A percentile compares a stretch with the other conserved stretches of the same genome.
These are phyloP conservation scores for Tilletiaria anomala DNA, from an alignment of 1,284 basidiomycete species.

Conservation along the genomic window DNA sequence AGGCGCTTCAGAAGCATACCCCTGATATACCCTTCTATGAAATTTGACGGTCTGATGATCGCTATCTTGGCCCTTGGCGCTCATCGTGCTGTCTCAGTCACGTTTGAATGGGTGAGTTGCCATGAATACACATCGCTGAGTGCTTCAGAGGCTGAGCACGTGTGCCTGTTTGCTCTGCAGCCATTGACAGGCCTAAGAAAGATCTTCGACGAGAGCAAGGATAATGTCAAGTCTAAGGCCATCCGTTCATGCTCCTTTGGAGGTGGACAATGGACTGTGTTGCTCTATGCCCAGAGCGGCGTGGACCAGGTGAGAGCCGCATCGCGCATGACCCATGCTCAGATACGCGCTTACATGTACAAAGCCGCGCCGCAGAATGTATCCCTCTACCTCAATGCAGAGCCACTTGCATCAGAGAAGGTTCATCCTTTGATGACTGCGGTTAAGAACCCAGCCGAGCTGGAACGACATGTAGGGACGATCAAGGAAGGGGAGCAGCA, in stretches of 20 bases:
- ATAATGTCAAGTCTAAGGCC: constrained; percentile 40
- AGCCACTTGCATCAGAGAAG: constrained; percentile 19
- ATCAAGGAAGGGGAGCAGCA: too few species aligned
- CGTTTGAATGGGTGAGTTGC: background rate
- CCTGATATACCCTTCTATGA: too few species aligned
- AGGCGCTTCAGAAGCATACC: too few species aligned
- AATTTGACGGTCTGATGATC: too few species aligned
- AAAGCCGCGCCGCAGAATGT: constrained; percentile 13
- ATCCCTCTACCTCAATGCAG: constrained; percentile 31
- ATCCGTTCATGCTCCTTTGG: constrained; percentile 36
- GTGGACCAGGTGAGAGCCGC: too few species aligned
- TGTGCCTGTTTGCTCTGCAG: constrained; percentile 2
- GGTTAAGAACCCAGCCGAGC: too few species aligned
- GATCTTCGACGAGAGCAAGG: constrained; percentile 38
- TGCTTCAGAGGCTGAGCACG: background rate
- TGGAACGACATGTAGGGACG: too few species aligned
- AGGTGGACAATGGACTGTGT: constrained; percentile 22
- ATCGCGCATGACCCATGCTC: background rate
- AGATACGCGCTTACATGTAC: background rate
- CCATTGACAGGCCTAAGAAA: constrained; percentile 35
- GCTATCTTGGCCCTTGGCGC: too few species aligned
- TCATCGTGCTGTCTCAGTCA: too few species aligned
- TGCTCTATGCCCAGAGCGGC: constrained; percentile 31
- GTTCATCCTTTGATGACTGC: constrained; percentile 4
- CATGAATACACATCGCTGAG: background rate